Conservation (phyloP, 2,329 filamentous ascomycete genomes). For the Alternaria angustiovoidea region DNA sequence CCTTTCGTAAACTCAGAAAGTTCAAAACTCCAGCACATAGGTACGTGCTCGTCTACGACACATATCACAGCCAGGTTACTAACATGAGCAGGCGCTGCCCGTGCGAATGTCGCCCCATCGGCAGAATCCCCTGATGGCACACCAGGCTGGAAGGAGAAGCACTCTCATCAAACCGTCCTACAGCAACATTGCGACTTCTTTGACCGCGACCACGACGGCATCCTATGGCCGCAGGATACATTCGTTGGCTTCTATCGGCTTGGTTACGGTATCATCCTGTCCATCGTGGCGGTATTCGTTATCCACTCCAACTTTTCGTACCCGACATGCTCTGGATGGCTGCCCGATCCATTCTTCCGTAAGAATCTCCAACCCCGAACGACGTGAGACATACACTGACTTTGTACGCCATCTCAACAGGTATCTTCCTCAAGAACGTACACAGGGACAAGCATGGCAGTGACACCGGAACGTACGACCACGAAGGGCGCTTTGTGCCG, state of each 20-base stretch:
- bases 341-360: slow-evolving; percentile 58
- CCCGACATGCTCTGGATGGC: slow-evolving; percentile 52
- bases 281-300: slow-evolving; percentile 55
- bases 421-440: slow-evolving; percentile 50
- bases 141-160: slow-evolving; percentile 2
- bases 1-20: slow-evolving; percentile 1
- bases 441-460: slow-evolving; percentile 56
- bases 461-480: slow-evolving; percentile 55
- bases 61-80: neutral
- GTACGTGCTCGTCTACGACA: neutral
- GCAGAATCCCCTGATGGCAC: slow-evolving; percentile 1
- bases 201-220: slow-evolving; percentile 60
- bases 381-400: neutral
- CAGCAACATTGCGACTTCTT: slow-evolving; percentile 63
- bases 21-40: slow-evolving; percentile 4
- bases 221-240: slow-evolving; percentile 63
- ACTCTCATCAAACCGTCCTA: slow-evolving; percentile 6
- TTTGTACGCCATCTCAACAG: neutral
- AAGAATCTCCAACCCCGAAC: fast-evolving
- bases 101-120: slow-evolving; percentile 2
- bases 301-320: slow-evolving; percentile 62
- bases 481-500: slow-evolving; percentile 56
- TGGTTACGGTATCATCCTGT: slow-evolving; percentile 57
- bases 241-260: slow-evolving; percentile 57
- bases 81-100: neutral